Evolutionary conservation across 148 eudicot species (phyloP).

Genomic region (Rhododendron mucronatum): DNA sequence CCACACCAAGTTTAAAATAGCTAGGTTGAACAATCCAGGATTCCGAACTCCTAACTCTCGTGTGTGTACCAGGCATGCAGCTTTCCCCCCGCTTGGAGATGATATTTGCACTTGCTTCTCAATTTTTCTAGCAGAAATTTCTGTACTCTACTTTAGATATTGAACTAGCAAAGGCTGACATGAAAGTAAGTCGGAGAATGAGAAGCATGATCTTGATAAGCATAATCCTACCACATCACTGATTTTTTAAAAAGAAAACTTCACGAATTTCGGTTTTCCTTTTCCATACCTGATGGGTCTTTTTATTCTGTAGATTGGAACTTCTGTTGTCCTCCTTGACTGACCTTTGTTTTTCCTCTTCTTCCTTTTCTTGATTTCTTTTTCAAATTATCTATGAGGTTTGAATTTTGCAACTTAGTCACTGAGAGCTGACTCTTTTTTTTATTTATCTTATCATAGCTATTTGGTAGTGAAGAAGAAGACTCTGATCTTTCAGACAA

Average conservation of each 20-base stretch:
- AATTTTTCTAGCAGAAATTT: background rate
- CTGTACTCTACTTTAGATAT: background rate
- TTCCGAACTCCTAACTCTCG: background rate
- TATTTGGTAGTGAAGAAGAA: conserved; percentile 71
- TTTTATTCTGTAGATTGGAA: background rate
- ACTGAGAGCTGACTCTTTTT: background rate
- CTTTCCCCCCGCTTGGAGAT: background rate
- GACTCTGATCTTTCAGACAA: conserved; percentile 86
- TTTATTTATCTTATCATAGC: conserved; percentile 14
- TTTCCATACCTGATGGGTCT: background rate
- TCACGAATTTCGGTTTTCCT: background rate
- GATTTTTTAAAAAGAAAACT: background rate
- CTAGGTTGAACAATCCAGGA: background rate
- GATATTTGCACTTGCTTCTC: background rate
- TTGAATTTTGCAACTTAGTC: background rate
- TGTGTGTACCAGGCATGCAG: background rate
- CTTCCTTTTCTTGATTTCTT: background rate
- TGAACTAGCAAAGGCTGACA: background rate
- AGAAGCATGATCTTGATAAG: background rate
- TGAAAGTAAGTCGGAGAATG: background rate
- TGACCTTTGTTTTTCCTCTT: background rate
- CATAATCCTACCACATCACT: background rate
- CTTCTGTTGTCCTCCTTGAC: background rate
- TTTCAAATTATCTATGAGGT: background rate
- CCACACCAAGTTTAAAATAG: background rate